phyloP scores from a whole-genome alignment of 1,139 yeast genomes.

The Petasospora fabianii region DNA sequence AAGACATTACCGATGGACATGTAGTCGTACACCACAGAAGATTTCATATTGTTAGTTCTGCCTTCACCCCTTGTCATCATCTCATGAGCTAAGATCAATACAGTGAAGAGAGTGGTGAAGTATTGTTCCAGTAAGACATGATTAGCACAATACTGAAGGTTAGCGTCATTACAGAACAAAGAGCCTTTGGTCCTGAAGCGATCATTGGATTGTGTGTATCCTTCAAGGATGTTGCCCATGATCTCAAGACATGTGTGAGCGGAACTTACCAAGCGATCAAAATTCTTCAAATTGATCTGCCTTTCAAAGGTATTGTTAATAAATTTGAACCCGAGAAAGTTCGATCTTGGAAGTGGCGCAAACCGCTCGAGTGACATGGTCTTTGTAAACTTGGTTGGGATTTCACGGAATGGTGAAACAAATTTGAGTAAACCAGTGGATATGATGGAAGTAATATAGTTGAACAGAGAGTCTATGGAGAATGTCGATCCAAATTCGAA shows the following conservation, averaged over 20 bases:
- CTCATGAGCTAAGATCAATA: constrained; percentile 31
- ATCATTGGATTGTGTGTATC: constrained; percentile 4
- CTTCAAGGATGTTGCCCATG: constrained; percentile 9
- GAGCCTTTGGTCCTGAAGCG: constrained; percentile 8
- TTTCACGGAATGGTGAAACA: constrained; percentile 13
- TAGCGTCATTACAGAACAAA: constrained; percentile 8
- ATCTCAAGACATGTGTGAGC: constrained; percentile 13
- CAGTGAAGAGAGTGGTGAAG: constrained; percentile 30
- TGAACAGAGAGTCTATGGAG: constrained; percentile 26
- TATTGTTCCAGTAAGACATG: constrained; percentile 31
- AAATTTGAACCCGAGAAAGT: constrained; percentile 17
- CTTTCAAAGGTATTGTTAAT: constrained; percentile 4
- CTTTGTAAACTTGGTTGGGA: constrained; percentile 13
- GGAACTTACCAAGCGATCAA: constrained; percentile 13
- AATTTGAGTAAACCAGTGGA: constrained; percentile 12
- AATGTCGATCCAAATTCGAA: constrained; percentile 25
- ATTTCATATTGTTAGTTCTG: neutral
- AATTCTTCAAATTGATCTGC: constrained; percentile 18
- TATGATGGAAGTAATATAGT: constrained; percentile 17
- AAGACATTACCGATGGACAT: constrained; percentile 17
- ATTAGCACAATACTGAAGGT: constrained; percentile 29
- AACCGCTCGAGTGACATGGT: constrained; percentile 15
- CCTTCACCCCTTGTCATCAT: constrained; percentile 19
- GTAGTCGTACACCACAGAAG: constrained; percentile 20
- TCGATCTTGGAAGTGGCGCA: constrained; percentile 27